phyloP scores from a whole-genome alignment of 2,329 filamentous ascomycete genomes.

The Coleophoma cylindrospora region DNA sequence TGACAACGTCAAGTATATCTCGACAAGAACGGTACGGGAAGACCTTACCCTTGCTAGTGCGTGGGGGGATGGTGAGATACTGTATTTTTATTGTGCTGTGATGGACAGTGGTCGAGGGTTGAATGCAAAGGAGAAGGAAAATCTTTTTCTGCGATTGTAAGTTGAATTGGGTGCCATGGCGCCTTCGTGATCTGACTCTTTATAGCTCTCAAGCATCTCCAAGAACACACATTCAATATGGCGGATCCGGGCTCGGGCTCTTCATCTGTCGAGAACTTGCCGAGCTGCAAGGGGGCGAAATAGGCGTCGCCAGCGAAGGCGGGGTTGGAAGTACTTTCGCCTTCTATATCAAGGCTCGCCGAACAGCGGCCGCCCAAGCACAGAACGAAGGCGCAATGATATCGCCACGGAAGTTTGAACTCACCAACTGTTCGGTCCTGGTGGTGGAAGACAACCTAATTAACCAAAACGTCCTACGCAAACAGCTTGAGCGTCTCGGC shows the following conservation, averaged over 20 bases:
- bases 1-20: background rate
- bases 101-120: conserved; percentile 63
- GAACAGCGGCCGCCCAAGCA: conserved; percentile 1
- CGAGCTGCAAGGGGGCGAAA: conserved; percentile 60
- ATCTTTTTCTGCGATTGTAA: conserved; percentile 44
- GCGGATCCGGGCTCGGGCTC: conserved; percentile 56
- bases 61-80: background rate
- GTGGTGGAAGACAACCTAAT: conserved; percentile 64
- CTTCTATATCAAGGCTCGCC: conserved; percentile 52
- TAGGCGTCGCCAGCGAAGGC: conserved; percentile 53
- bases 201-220: background rate
- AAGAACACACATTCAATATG: conserved; percentile 43
- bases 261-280: conserved; percentile 61
- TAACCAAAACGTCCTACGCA: conserved; percentile 60
- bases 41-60: background rate
- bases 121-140: conserved; percentile 48
- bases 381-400: background rate
- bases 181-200: conserved; percentile 30
- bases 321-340: conserved; percentile 57
- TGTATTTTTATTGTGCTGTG: conserved; percentile 46
- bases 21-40: background rate
- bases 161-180: conserved; percentile 61
- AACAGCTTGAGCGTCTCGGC: conserved; percentile 52
- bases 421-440: conserved; percentile 34
- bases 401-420: background rate